Conservation (phyloP, 306 rosid genomes). For the Styphnolobium japonicum region DNA sequence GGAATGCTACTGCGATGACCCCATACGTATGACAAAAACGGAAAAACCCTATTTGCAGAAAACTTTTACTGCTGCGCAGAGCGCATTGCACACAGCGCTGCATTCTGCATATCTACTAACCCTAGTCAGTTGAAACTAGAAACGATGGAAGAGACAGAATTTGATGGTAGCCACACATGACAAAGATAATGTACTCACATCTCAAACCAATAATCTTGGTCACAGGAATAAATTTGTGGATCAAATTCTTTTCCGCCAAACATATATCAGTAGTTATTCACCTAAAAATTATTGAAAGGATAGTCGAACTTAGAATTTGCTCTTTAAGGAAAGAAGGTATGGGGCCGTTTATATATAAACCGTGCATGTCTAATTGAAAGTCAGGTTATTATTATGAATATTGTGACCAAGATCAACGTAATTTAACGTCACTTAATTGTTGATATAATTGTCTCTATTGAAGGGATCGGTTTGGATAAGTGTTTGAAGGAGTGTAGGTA, state of each 20-base stretch:
- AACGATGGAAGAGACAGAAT: conserved; percentile 20
- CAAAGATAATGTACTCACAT: conserved; percentile 31
- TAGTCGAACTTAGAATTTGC: too few species aligned
- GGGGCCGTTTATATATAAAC: too few species aligned
- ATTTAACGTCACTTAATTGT: too few species aligned
- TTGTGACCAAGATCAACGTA: too few species aligned
- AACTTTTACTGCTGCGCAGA: neutral
- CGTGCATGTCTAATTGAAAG: too few species aligned
- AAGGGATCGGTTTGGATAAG: too few species aligned
- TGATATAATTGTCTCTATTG: too few species aligned
- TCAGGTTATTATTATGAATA: too few species aligned
- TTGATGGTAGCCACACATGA: conserved; percentile 53
- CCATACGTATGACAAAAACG: conserved; percentile 46
- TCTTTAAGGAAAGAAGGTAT: too few species aligned
- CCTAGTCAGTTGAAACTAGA: conserved; percentile 10
- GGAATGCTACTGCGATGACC: conserved; percentile 59
- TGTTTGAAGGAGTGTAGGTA: too few species aligned
- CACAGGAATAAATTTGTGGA: neutral
- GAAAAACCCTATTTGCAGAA: conserved; percentile 44
- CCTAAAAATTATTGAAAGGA: too few species aligned
- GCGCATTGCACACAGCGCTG: neutral
- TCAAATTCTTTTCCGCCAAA: conserved; percentile 12
- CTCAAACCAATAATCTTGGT: conserved; percentile 19
- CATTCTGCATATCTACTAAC: neutral
- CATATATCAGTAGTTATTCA: too few species aligned